Evolutionary conservation across 495 filamentous ascomycete species (phyloP).

Genomic region (Trichoderma asperelloides): DNA sequence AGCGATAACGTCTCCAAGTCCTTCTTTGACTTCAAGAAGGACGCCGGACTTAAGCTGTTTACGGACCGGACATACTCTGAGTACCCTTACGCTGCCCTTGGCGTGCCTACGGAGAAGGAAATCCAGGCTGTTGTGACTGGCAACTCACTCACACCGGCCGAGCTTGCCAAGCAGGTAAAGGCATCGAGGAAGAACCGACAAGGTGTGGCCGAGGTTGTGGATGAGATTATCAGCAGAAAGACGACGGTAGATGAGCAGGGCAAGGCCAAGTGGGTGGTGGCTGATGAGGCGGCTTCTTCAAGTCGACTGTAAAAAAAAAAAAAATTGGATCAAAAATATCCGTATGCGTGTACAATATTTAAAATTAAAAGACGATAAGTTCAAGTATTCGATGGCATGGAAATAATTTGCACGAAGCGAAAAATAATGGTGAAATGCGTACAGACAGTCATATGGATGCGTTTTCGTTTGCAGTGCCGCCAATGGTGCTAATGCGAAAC

Average conservation of each 20-base stretch:
- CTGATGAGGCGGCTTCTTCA: neutral
- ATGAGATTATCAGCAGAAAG: slow-evolving; percentile 47
- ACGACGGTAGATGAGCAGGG: slow-evolving; percentile 26
- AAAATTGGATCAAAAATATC: neutral
- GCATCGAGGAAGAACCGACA: slow-evolving; percentile 31
- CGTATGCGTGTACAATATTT: neutral
- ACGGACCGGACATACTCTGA: slow-evolving; percentile 41
- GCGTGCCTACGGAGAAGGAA: slow-evolving; percentile 62
- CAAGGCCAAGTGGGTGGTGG: slow-evolving; percentile 31
- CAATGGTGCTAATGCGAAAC: neutral
- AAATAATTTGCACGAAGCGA: neutral
- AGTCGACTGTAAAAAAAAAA: neutral
- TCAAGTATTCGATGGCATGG: neutral
- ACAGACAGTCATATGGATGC: too few relatives aligned
- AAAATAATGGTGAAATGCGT: neutral
- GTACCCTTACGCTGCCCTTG: slow-evolving; percentile 57
- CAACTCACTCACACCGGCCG: slow-evolving; percentile 5
- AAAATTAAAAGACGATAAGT: neutral
- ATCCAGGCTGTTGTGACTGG: slow-evolving; percentile 16
- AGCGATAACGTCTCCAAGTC: slow-evolving; percentile 44
- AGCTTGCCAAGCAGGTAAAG: slow-evolving; percentile 6
- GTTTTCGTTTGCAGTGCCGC: too few relatives aligned
- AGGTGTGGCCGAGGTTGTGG: slow-evolving; percentile 48
- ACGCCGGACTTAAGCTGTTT: slow-evolving; percentile 40
- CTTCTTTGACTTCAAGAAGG: slow-evolving; percentile 46